Evolutionary conservation across 225 moss, liverwort and hornwort genomes (phyloP).

Genomic region (Takakia lepidozioides): DNA sequence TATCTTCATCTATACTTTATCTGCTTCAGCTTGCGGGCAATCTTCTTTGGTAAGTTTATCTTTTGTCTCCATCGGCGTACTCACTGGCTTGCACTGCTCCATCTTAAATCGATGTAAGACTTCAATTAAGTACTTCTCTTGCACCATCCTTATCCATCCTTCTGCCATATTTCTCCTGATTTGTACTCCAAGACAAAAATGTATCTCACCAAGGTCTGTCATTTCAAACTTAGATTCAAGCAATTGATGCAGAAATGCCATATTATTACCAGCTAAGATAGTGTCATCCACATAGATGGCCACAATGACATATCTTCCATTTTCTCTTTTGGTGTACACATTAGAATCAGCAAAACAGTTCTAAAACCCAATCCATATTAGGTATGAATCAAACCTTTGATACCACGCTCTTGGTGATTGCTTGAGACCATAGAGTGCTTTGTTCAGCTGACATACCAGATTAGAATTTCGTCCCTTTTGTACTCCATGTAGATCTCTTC

Average conservation of each 20-base stretch:
- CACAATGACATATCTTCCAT: too few relatives aligned
- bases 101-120: background rate
- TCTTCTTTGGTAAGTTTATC: slow-evolving; percentile 1
- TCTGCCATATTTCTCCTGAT: background rate
- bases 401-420: slow-evolving; percentile 1
- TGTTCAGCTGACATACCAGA: background rate
- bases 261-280: too few relatives aligned
- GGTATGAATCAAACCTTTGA: background rate
- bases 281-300: too few relatives aligned
- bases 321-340: too few relatives aligned
- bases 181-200: background rate
- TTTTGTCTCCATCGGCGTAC: background rate
- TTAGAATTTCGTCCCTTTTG: background rate
- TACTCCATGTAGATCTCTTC: slow-evolving; percentile 7
- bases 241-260: too few relatives aligned
- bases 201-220: background rate
- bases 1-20: background rate
- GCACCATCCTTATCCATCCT: background rate
- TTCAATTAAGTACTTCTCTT: background rate
- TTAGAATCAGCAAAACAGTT: too few relatives aligned
- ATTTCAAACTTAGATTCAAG: too few relatives aligned
- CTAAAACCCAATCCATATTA: too few relatives aligned
- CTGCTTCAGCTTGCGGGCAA: background rate
- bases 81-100: background rate
- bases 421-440: slow-evolving; percentile 5